Evolutionary conservation across 1,139 yeast species (phyloP).

Genomic region (Hemisphaericaspora xylanilytica): DNA sequence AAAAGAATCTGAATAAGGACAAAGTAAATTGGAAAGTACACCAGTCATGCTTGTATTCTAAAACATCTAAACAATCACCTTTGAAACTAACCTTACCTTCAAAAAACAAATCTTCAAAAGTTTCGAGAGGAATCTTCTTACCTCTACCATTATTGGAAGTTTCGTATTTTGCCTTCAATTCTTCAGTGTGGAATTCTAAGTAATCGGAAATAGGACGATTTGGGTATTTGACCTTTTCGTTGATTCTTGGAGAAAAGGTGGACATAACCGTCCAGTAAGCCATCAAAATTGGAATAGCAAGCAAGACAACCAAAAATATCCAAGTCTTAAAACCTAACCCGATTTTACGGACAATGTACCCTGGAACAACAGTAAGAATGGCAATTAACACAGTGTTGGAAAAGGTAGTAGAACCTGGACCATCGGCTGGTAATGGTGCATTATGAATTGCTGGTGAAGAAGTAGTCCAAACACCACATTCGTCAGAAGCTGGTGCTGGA

Average conservation of each 20-base stretch:
- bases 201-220: constrained; percentile 76
- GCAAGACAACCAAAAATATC: constrained; percentile 50
- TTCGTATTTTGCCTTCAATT: constrained; percentile 65
- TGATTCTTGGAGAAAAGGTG: constrained; percentile 75
- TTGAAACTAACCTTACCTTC: constrained; percentile 82
- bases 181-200: constrained; percentile 77
- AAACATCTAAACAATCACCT: constrained; percentile 80
- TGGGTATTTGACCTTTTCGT: constrained; percentile 75
- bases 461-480: constrained; percentile 61
- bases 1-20: constrained; percentile 74
- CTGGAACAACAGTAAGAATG: constrained; percentile 61
- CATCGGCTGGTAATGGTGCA: constrained; percentile 90
- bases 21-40: constrained; percentile 76
- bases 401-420: constrained; percentile 80
- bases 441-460: constrained; percentile 73
- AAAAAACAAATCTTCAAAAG: constrained; percentile 86
- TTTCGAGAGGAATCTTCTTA: constrained; percentile 85
- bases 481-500: constrained; percentile 49
- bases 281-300: constrained; percentile 69
- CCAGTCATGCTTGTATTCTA: constrained; percentile 93
- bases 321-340: constrained; percentile 77
- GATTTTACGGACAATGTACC: constrained; percentile 57
- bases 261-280: constrained; percentile 81
- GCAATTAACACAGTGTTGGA: constrained; percentile 57
- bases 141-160: constrained; percentile 54